Percentiles rank a stretch among this genome's conserved stretches.
These are phyloP conservation scores for Triangularia verruculosa DNA, from an alignment of 2,329 filamentous ascomycete genomes.

Conservation along the genomic window DNA sequence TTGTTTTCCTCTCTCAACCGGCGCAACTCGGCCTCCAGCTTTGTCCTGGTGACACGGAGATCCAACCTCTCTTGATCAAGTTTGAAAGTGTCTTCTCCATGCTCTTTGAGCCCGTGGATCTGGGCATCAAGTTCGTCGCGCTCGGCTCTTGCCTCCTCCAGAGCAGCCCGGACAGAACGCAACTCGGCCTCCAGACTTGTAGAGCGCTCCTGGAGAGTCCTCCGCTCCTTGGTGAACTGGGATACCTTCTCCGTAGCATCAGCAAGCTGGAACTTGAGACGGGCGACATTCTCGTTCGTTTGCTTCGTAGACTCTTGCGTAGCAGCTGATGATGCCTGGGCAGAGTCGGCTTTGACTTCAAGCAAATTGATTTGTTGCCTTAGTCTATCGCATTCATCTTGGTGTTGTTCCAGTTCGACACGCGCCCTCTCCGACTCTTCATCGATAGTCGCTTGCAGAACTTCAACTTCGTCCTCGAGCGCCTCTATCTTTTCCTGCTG, in stretches of 20 bases:
- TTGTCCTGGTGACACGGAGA: constrained; percentile 63
- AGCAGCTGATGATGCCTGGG: constrained; percentile 31
- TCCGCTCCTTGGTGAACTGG: constrained; percentile 58
- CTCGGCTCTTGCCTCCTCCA: constrained; percentile 60
- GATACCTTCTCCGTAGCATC: constrained; percentile 58
- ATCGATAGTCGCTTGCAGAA: constrained; percentile 64
- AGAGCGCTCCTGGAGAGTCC: constrained; percentile 61
- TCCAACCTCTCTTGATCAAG: constrained; percentile 68
- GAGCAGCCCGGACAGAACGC: constrained; percentile 53
- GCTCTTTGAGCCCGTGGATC: constrained; percentile 52
- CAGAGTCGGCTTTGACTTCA: constrained; percentile 29
- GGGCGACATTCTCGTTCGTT: constrained; percentile 44
- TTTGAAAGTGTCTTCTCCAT: constrained; percentile 57
- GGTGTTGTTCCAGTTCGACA: constrained; percentile 43
- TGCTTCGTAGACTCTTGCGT: constrained; percentile 36
- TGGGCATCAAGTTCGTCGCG: constrained; percentile 64
- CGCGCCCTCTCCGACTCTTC: constrained; percentile 61
- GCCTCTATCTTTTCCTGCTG: constrained; percentile 64
- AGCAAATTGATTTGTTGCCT: constrained; percentile 42
- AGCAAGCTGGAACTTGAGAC: constrained; percentile 55
- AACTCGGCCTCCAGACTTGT: constrained; percentile 59
- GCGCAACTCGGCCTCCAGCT: constrained; percentile 65
- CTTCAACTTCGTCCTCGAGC: constrained; percentile 73
- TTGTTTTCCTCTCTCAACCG: constrained; percentile 63
- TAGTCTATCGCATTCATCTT: constrained; percentile 44